These are phyloP conservation scores for Serendipita sp. DNA, from an alignment of 768 basidiomycete species.

Conservation along the genomic window DNA sequence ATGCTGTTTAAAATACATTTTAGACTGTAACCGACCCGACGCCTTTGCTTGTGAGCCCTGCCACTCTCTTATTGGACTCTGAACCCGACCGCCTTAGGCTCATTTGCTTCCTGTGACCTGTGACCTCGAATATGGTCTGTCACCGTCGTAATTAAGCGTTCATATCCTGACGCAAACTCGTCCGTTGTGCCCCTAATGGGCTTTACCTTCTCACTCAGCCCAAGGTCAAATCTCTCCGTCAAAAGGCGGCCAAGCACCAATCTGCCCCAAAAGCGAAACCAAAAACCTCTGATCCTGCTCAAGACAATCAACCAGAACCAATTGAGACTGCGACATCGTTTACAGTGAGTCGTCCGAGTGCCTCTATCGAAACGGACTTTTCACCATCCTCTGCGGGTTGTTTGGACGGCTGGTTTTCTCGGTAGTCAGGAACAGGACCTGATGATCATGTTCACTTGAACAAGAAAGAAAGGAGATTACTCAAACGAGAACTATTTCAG, in stretches of 20 bases:
- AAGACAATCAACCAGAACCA: background rate
- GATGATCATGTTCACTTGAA: background rate
- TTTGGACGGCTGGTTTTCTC: background rate
- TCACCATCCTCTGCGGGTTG: background rate
- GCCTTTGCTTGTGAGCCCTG: no score
- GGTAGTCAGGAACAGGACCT: background rate
- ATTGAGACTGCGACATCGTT: background rate
- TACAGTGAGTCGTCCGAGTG: no score
- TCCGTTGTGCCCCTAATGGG: background rate
- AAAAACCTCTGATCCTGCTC: background rate
- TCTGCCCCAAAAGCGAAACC: background rate
- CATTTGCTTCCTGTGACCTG: no score
- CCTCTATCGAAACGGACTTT: background rate
- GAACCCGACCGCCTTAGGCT: no score
- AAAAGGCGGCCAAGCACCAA: conserved; percentile 1
- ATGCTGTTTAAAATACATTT: no score
- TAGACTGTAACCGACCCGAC: no score
- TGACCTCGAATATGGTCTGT: no score
- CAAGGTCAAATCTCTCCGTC: conserved; percentile 1
- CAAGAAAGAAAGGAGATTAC: background rate
- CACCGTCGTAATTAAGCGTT: no score
- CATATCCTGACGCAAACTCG: background rate
- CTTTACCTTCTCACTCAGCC: background rate
- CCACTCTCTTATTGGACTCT: no score
- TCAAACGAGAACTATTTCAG: background rate